Evolutionary conservation across 2,329 filamentous ascomycete genomes (phyloP).

Genomic region (Fusarium veterinarium): DNA sequence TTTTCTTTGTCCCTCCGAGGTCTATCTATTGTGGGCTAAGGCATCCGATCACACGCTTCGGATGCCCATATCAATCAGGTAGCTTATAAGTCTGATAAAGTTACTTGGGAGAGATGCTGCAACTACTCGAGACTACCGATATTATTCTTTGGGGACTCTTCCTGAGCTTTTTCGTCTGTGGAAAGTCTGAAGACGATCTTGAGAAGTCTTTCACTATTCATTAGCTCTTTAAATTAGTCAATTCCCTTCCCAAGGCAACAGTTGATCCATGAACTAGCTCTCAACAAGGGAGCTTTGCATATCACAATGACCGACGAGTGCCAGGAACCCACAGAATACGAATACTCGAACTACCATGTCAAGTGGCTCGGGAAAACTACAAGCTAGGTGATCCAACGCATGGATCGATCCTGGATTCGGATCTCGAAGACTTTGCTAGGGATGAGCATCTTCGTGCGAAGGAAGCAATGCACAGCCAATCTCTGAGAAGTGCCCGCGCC

Average conservation of each 20-base stretch:
- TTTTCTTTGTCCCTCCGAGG: not conserved
- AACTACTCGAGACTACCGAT: not conserved
- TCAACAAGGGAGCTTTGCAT: not conserved
- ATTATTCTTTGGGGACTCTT: not conserved
- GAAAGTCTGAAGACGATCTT: not conserved
- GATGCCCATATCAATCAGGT: not conserved
- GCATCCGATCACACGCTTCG: not conserved
- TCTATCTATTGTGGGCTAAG: not conserved
- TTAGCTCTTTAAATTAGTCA: not conserved
- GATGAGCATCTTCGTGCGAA: not conserved
- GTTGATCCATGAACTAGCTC: not conserved
- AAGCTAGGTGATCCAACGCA: not conserved
- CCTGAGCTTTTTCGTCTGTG: not conserved
- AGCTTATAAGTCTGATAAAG: not conserved
- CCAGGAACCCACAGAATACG: not conserved
- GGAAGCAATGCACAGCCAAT: not conserved
- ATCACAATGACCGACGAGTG: not conserved
- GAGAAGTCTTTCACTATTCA: not conserved
- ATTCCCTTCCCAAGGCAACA: not conserved
- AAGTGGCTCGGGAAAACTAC: slow-evolving; percentile 5
- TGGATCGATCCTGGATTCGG: not conserved
- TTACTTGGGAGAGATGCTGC: not conserved
- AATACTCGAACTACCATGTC: slow-evolving; percentile 2
- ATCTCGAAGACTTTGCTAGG: not conserved
- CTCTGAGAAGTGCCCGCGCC: not conserved